Base-by-base conservation (phyloP, 225 moss, liverwort and hornwort genomes). In the Pseudoscleropodium purum region DNA sequence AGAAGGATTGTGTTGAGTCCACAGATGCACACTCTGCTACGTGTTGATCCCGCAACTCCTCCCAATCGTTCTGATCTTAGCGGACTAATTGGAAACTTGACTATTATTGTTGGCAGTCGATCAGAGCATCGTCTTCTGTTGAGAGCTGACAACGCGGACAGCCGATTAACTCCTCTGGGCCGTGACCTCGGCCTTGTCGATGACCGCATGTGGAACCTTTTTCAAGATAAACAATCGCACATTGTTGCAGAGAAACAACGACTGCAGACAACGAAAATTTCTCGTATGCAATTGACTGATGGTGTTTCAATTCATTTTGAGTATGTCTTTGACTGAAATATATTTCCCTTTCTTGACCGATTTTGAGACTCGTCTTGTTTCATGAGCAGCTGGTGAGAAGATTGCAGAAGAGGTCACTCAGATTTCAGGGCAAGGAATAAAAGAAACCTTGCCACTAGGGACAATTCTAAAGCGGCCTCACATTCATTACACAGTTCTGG, bases 61-160 rank as follows among this genome's bases (percentile, higher is more conserved):
- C 34, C 11, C 25, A 61, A 67, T 43, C 54, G 61, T 63, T 80
- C 76, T 68, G 85, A 67, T 59, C 7, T 43, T 82, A 30, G 67
- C 27, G 75, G 33, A 86, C 67, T 86, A 61, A 86, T 52, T 76
- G 66, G 52, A 79, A 66, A n/a, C 41, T 43, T 88, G 76, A 64
- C 61, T 90, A 51, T 31, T 67, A 4, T 85, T 91, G 66, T 85
- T 92, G 54, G 74, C 93, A 98, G 97, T 88, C 96, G 97, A 73
- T 98, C 97, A 59, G 97, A 98, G 84, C 97, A 98, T 88, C 96
- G 97, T 43, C 92, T 98, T 75, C 93, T 98, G 86, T 88, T 98
- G 88, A 92, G 97, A 86, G 95, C 97, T 74, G 97, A 98, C 91
- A 98, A 98, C 87, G 97, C 97, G 62, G 97, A 98, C 87, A 96